Percentiles rank a stretch among this genome's conserved stretches.
phyloP scores from a whole-genome alignment of 805 yeast genomes.

The Candida hispaniensis region DNA sequence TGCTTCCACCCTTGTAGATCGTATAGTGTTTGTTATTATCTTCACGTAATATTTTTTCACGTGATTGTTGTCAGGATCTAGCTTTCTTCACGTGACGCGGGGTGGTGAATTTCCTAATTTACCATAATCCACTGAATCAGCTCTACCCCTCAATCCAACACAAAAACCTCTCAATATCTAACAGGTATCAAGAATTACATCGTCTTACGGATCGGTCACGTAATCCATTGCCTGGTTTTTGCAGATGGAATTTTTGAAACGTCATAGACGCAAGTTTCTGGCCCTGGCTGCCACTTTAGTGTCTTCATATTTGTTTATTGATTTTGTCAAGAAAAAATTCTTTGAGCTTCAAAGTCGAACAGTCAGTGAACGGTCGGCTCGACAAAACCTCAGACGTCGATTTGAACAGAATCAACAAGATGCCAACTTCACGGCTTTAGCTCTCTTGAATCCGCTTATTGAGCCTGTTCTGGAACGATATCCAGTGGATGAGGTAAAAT shows the following conservation, averaged over 20 bases:
- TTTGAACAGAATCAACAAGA: constrained; percentile 89
- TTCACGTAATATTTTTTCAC: too few species aligned
- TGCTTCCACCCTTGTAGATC: too few species aligned
- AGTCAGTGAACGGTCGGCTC: constrained; percentile 47
- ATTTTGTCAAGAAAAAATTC: constrained; percentile 37
- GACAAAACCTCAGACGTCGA: constrained; percentile 64
- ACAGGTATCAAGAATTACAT: too few species aligned
- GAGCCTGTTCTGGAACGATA: constrained; percentile 50
- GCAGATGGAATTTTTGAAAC: constrained; percentile 32
- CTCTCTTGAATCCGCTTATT: constrained; percentile 66
- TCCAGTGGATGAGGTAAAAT: constrained; percentile 65
- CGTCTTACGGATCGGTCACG: too few species aligned
- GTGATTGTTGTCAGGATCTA: too few species aligned
- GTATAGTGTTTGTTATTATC: too few species aligned
- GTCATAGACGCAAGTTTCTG: constrained; percentile 38
- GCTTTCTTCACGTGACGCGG: too few species aligned
- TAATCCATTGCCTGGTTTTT: too few species aligned
- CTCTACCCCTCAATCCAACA: too few species aligned
- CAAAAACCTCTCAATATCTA: too few species aligned
- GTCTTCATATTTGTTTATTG: constrained; percentile 35
- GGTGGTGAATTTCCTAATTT: too few species aligned
- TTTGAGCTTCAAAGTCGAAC: constrained; percentile 41
- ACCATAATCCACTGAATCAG: too few species aligned
- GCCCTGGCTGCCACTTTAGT: constrained; percentile 38
- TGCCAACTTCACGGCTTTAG: constrained; percentile 71